Base-by-base conservation (phyloP, 345 rosid genomes). In the Ailanthus altissimus region DNA sequence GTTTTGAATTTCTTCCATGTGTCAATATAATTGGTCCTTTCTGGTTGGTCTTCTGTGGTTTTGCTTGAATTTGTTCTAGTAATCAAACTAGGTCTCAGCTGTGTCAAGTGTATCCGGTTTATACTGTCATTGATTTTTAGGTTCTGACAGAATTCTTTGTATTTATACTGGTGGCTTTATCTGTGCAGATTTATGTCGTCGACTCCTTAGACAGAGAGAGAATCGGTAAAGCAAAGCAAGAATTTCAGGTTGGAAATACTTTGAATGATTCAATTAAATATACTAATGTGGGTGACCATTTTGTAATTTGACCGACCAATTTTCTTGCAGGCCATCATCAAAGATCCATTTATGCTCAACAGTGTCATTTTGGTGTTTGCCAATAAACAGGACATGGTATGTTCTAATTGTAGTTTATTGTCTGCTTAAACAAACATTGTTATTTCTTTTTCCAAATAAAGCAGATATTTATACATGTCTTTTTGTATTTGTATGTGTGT, bases 181-280 rank as follows among this genome's bases (percentile, higher is more conserved):
- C 66, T 21, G 20, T 85, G 80, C 80, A 97, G 99, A 97, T 97
- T 76, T 97, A 97, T 38, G 99, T 97, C 72, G 97, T 97, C 58
- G 98, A 97, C 84, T 97, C 99, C 79, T 88, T 97, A 92, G 99
- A 97, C 71, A 84, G 98, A 67, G 99, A 97, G 84, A 92, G 99
- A 81, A 92, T 97, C 54, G 90, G 93, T 61, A 92, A 85, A 81
- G 99, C 99, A 11, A 97, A 88, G 76, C 88, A 84, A 80, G 98
- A 92, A 79, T 94, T 97, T 83, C 99, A 96, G 99, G 99, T 96
- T 85, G 73, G 79, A 77, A n/a, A 73, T 49, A 75, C 80, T 68
- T 54, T 65, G 49, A 79, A 42, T 61, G 83, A 47, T 18, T 32
- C 36, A n/a, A 58, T 75, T 84, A 46, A 78, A 72, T 57, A 32